These are phyloP conservation scores for Cylindrotheca fusiformis DNA, from an alignment of 108 stramenopile genomes.

Conservation along the genomic window DNA sequence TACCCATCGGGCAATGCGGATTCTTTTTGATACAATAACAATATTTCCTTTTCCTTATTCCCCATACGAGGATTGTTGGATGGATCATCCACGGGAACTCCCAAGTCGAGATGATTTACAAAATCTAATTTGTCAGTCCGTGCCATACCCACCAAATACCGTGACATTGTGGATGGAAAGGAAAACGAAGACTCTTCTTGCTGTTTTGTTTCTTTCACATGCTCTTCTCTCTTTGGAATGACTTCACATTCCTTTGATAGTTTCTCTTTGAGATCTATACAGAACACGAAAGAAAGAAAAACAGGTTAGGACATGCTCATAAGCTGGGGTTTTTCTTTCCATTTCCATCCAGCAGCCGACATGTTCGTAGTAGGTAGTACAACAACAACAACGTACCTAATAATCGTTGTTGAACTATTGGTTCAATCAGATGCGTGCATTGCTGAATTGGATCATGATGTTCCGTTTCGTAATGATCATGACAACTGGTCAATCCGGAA, in stretches of 20 bases:
- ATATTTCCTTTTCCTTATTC: slow-evolving; percentile 52
- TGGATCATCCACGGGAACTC: slow-evolving; percentile 49
- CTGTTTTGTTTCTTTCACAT: not conserved
- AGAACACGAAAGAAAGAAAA: not conserved
- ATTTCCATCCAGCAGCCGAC: too few species aligned
- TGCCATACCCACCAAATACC: slow-evolving; percentile 41
- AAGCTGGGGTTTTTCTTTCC: not conserved
- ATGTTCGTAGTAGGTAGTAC: not conserved
- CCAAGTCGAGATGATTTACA: slow-evolving; percentile 54
- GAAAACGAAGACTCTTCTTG: slow-evolving; percentile 2
- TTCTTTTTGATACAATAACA: slow-evolving; percentile 53
- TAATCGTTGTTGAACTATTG: slow-evolving; percentile 22
- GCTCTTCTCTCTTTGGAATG: not conserved
- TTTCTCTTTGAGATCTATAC: not conserved
- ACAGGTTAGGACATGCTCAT: not conserved
- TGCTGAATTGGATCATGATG: not conserved
- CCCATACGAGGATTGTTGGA: slow-evolving; percentile 3
- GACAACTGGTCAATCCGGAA: slow-evolving; percentile 10
- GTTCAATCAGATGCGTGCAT: slow-evolving; percentile 11
- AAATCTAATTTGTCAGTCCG: slow-evolving; percentile 53
- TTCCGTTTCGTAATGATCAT: not conserved
- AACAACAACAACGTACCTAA: slow-evolving; percentile 6
- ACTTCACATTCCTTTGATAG: not conserved
- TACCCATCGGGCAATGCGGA: slow-evolving; percentile 38
- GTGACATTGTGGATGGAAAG: slow-evolving; percentile 39